Conservation (phyloP, 805 yeast species). For the Wickerhamiella hasegawae region DNA sequence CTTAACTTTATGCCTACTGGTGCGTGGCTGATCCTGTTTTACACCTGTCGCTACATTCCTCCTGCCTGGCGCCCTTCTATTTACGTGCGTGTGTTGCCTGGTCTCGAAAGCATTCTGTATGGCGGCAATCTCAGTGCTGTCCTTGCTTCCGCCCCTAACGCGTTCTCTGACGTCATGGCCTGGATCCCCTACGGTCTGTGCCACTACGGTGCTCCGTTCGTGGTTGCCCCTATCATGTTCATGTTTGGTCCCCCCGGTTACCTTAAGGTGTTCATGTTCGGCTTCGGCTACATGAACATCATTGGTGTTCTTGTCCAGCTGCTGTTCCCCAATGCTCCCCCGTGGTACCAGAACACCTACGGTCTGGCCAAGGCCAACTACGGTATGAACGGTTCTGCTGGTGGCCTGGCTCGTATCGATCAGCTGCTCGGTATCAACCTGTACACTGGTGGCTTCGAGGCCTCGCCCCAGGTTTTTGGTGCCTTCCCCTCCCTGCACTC, state of each 20-base stretch:
- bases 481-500: constrained; percentile 79
- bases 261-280: constrained; percentile 69
- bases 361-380: constrained; percentile 86
- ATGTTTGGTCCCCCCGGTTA: constrained; percentile 86
- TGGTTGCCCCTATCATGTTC: constrained; percentile 62
- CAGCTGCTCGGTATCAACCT: constrained; percentile 58
- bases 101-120: constrained; percentile 77
- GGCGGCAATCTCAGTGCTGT: constrained; percentile 82
- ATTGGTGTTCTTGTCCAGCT: constrained; percentile 73
- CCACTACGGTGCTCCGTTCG: constrained; percentile 83
- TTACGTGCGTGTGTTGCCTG: constrained; percentile 74
- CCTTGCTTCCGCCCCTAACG: constrained; percentile 53
- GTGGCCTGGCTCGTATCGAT: constrained; percentile 86
- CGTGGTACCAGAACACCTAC: constrained; percentile 81
- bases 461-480: constrained; percentile 88
- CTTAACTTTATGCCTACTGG: constrained; percentile 68
- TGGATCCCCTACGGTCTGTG: constrained; percentile 91
- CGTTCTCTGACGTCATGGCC: constrained; percentile 64
- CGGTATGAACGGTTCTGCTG: constrained; percentile 85
- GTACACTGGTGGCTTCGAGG: constrained; percentile 66
- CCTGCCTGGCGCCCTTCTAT: constrained; percentile 71
- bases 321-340: constrained; percentile 87
- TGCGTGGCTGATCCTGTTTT: constrained; percentile 74
- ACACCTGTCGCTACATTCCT: constrained; percentile 61
- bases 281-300: constrained; percentile 89